phyloP scores from a whole-genome alignment of 495 filamentous ascomycete species.

The Haplographium delicatum region DNA sequence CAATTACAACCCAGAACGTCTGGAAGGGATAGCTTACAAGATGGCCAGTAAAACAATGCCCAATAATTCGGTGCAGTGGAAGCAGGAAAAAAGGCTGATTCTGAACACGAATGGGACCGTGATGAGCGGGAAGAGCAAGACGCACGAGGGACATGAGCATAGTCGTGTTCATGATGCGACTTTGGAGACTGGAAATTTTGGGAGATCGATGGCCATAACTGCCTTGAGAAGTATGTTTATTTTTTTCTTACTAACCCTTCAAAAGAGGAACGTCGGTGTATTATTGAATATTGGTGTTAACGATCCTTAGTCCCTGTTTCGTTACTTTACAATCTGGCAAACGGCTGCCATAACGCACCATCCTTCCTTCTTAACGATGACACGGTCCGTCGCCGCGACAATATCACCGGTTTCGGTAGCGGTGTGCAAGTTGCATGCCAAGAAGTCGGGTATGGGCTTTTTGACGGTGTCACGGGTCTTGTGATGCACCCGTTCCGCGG shows the following conservation, averaged over 20 bases:
- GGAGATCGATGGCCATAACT: slow-evolving; percentile 10
- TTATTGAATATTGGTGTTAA: no score
- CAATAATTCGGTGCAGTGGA: not conserved
- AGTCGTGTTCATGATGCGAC: slow-evolving; percentile 17
- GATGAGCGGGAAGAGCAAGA: not conserved
- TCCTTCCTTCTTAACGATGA: slow-evolving; percentile 14
- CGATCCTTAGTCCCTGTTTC: slow-evolving; percentile 22
- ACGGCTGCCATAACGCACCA: slow-evolving; percentile 27
- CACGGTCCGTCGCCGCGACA: slow-evolving; percentile 38
- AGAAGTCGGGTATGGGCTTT: slow-evolving; percentile 31
- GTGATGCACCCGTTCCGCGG: slow-evolving; percentile 61
- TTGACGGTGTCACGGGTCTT: slow-evolving; percentile 68
- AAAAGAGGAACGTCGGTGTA: no score
- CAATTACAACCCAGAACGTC: slow-evolving; percentile 12
- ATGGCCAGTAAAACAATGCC: slow-evolving; percentile 19
- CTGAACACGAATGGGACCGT: not conserved
- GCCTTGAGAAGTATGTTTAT: slow-evolving; percentile 20
- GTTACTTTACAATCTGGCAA: slow-evolving; percentile 29
- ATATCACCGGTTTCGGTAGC: slow-evolving; percentile 62
- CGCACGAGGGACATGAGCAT: slow-evolving; percentile 7
- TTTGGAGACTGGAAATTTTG: slow-evolving; percentile 21
- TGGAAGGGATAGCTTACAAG: slow-evolving; percentile 20
- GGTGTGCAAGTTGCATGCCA: slow-evolving; percentile 60
- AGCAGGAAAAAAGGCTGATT: not conserved
- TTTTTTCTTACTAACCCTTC: no score